A percentile compares a stretch with the other conserved stretches of the same genome.
Evolutionary conservation across 768 basidiomycete genomes (phyloP).

Genomic region (Paxillus rubicundulus): DNA sequence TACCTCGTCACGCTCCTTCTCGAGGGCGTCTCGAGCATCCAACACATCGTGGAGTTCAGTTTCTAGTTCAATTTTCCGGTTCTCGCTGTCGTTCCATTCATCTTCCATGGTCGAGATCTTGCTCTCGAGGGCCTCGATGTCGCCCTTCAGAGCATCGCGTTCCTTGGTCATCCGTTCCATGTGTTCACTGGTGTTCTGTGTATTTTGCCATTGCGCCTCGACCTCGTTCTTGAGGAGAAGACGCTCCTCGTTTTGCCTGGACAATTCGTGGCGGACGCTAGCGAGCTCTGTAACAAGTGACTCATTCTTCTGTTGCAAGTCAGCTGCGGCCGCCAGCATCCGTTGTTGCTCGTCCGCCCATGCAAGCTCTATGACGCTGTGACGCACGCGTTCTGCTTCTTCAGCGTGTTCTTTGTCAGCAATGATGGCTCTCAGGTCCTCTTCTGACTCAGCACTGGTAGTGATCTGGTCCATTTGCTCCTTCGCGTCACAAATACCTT

Average conservation of each 20-base stretch:
- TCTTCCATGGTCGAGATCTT: conserved; percentile 47
- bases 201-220: conserved; percentile 68
- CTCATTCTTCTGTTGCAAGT: conserved; percentile 44
- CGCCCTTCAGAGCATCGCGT: conserved; percentile 14
- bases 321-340: conserved; percentile 33
- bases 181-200: conserved; percentile 54
- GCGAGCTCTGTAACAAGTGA: conserved; percentile 39
- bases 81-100: conserved; percentile 57
- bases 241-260: conserved; percentile 44
- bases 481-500: no score
- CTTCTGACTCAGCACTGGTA: no score
- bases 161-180: conserved; percentile 37
- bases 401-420: no score
- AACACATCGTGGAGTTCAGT: conserved; percentile 52
- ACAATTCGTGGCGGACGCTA: conserved; percentile 37
- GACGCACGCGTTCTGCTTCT: no score
- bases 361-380: no score
- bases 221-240: conserved; percentile 57
- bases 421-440: no score
- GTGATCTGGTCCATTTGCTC: no score
- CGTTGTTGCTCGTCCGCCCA: no score
- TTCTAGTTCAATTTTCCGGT: conserved; percentile 54
- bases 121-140: conserved; percentile 40
- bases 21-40: conserved; percentile 50
- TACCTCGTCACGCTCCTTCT: conserved; percentile 58